These are phyloP conservation scores for Berkeleyomyces basicola DNA, from an alignment of 2,329 filamentous ascomycete species.

Conservation along the genomic window DNA sequence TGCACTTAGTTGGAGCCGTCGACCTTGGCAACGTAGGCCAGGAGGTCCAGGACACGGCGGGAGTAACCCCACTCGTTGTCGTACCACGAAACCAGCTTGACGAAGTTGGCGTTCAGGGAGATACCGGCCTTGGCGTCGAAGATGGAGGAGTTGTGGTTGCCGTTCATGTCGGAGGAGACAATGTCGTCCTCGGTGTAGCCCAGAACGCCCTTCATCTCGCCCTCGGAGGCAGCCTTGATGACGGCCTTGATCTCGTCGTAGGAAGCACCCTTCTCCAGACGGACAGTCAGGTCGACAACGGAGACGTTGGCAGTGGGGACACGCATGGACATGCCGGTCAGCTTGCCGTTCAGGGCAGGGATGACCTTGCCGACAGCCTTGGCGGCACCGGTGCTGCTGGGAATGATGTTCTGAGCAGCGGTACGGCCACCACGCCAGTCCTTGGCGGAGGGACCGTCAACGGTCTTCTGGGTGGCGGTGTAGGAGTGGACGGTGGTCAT, in stretches of 20 bases:
- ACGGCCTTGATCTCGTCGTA: constrained; percentile 88
- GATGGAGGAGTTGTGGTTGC: constrained; percentile 87
- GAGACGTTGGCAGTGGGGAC: constrained; percentile 98
- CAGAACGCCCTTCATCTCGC: constrained; percentile 76
- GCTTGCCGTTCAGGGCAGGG: constrained; percentile 93
- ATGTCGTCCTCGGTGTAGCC: constrained; percentile 94
- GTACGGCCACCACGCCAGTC: constrained; percentile 99
- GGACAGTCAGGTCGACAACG: constrained; percentile 91
- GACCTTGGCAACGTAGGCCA: constrained; percentile 63
- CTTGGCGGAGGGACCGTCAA: constrained; percentile 93
- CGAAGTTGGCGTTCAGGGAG: constrained; percentile 93
- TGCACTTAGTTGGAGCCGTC: constrained; percentile 38
- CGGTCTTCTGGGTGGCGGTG: constrained; percentile 99
- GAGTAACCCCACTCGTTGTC: constrained; percentile 99
- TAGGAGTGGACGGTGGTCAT: constrained; percentile 99
- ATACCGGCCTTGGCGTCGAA: constrained; percentile 99
- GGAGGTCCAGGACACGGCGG: constrained; percentile 77
- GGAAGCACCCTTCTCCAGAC: constrained; percentile 73
- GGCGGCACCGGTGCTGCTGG: constrained; percentile 95
- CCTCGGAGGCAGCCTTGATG: constrained; percentile 75
- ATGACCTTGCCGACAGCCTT: constrained; percentile 99
- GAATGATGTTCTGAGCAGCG: constrained; percentile 99
- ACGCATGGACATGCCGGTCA: constrained; percentile 99
- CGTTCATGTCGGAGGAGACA: constrained; percentile 86
- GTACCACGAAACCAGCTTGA: constrained; percentile 98